Evolutionary conservation across 805 yeast species (phyloP), one percentile per base, ranked within the genome.

Genomic region (Cyberlindnera xishuangbannaensis): DNA sequence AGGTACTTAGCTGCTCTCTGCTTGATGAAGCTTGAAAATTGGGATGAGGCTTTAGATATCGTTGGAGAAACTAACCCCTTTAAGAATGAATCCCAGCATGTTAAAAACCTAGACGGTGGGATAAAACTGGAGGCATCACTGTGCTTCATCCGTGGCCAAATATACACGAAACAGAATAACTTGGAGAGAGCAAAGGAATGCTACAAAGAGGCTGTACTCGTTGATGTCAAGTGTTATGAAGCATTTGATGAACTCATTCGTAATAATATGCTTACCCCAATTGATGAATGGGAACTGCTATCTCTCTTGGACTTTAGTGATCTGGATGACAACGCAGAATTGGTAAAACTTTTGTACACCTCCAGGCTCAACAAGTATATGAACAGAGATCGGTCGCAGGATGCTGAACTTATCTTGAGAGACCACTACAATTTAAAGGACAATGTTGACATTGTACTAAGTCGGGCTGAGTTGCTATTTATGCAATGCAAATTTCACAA

Each of bases 221-320:
- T 84, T 2, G 97, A 90, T 56, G 87, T 83, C 7, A 85, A 87
- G 55, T 92, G 97, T 58, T 90, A 67, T 55, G 98, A 90, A 46
- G 97, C 97, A 1, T 86, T 86, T 54, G 75, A 83, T 47, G 87
- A 83, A 51, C 67, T 90, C 31, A 70, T 83, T 2, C 61, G 71
- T 27, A 81, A 82, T 45, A 80, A 79, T 50, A 68, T 86, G 47
- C 61, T 90, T 59, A 73, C 92, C 0, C 95, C 97, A 0, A 58
- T 64, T 13, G 97, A 90, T 50, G 94, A 87, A 58, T 83, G 95
- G 92, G 85, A 80, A 23, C 69, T 92, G 23, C 55, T 87, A 8
- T 62, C 70, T 9, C 55, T 69, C 18, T 59, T 86, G 25, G 74
- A 79, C 43, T 85, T 86, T 53, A 73, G 81, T 27, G 82, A 73